phyloP scores from a whole-genome alignment of 2,329 filamentous ascomycete species.

The Phyllosticta capitalensis region DNA sequence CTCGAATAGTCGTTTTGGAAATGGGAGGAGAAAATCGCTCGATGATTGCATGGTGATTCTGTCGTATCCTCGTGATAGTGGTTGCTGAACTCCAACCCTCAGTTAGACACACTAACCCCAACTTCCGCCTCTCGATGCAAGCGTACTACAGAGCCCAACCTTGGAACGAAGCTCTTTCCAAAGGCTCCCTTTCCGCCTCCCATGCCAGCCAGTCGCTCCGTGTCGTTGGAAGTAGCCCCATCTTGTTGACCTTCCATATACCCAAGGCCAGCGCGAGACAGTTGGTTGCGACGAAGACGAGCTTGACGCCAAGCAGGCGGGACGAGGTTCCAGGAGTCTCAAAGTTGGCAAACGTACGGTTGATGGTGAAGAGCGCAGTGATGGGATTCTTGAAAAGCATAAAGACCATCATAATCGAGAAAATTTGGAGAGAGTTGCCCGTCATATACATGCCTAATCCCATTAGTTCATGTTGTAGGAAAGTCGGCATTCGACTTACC shows the following conservation, averaged over 20 bases:
- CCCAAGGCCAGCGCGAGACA: slow-evolving; percentile 73
- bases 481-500: slow-evolving; percentile 41
- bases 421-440: slow-evolving; percentile 94
- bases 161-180: slow-evolving; percentile 9
- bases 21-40: neutral
- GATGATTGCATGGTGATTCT: neutral
- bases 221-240: slow-evolving; percentile 94
- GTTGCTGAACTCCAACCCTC: neutral
- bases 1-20: neutral
- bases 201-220: slow-evolving; percentile 96
- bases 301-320: slow-evolving; percentile 73
- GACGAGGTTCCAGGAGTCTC: slow-evolving; percentile 69
- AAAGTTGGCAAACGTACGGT: slow-evolving; percentile 82
- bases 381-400: slow-evolving; percentile 98
- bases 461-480: neutral
- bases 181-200: slow-evolving; percentile 49
- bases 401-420: slow-evolving; percentile 99
- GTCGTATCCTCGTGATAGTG: neutral
- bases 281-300: slow-evolving; percentile 82
- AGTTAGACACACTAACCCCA: neutral
- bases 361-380: slow-evolving; percentile 70
- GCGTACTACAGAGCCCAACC: neutral
- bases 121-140: neutral
- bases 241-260: slow-evolving; percentile 92
- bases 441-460: slow-evolving; percentile 87